These are phyloP conservation scores for Pyricularia grisea DNA, from an alignment of 2,329 filamentous ascomycete genomes.

Conservation along the genomic window DNA sequence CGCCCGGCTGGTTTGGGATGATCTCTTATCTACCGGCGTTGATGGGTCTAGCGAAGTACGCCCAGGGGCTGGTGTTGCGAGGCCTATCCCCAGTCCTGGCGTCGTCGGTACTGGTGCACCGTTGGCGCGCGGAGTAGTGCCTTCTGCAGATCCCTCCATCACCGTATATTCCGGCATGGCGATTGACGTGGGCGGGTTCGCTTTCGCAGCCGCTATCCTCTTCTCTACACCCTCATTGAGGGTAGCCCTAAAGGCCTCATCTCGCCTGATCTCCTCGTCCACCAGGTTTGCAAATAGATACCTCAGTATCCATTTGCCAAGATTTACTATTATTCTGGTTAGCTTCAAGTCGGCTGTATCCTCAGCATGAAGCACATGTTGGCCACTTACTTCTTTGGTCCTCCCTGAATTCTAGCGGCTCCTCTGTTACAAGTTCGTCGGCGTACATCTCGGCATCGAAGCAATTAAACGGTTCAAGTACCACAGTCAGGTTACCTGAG, in stretches of 20 bases:
- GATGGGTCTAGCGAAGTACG: slow-evolving; percentile 25
- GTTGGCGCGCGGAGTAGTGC: slow-evolving; percentile 55
- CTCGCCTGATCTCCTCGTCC: slow-evolving; percentile 79
- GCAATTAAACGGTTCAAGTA: slow-evolving; percentile 88
- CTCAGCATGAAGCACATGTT: neutral
- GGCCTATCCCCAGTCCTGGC: slow-evolving; percentile 67
- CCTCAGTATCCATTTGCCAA: slow-evolving; percentile 91
- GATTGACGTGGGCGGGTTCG: slow-evolving; percentile 53
- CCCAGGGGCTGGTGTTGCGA: slow-evolving; percentile 53
- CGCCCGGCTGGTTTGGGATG: slow-evolving; percentile 46
- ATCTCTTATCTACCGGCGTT: slow-evolving; percentile 43
- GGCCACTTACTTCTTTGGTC: slow-evolving; percentile 77
- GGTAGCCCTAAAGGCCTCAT: slow-evolving; percentile 61
- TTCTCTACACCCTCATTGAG: slow-evolving; percentile 56
- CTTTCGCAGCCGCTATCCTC: slow-evolving; percentile 41
- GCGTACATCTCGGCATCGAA: slow-evolving; percentile 98
- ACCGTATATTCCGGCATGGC: slow-evolving; percentile 19
- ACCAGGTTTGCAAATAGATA: slow-evolving; percentile 87
- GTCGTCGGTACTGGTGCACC: slow-evolving; percentile 52
- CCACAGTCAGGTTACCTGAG: slow-evolving; percentile 83
- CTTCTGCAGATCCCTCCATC: neutral
- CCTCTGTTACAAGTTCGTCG: slow-evolving; percentile 70
- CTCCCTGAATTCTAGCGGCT: slow-evolving; percentile 73
- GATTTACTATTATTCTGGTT: slow-evolving; percentile 58
- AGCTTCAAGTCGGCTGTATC: neutral